Evolutionary conservation across 1,139 yeast species (phyloP).

Genomic region (Zygoascus meyerae): DNA sequence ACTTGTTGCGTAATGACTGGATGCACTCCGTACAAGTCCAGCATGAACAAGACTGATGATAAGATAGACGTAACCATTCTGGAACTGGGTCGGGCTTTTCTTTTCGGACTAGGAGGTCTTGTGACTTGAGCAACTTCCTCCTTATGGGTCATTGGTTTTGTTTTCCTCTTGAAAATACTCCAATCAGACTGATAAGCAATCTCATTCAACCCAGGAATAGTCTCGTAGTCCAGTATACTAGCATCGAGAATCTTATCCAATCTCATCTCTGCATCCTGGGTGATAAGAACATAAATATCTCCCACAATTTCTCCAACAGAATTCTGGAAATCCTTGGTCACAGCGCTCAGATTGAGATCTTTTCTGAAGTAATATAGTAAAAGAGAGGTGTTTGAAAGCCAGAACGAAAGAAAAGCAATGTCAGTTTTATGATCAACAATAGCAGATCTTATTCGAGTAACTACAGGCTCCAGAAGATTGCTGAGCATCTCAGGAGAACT

Average conservation of each 20-base stretch:
- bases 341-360: constrained; percentile 32
- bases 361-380: constrained; percentile 38
- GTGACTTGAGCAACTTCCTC: constrained; percentile 59
- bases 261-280: constrained; percentile 36
- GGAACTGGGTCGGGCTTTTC: constrained; percentile 75
- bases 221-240: constrained; percentile 39
- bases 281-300: constrained; percentile 33
- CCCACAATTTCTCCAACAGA: constrained; percentile 32
- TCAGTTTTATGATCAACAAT: constrained; percentile 34
- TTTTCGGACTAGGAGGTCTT: constrained; percentile 67
- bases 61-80: constrained; percentile 76
- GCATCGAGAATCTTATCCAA: constrained; percentile 34
- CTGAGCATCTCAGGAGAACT: constrained; percentile 34
- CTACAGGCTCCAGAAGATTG: constrained; percentile 32
- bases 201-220: constrained; percentile 41
- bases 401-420: constrained; percentile 37
- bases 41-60: constrained; percentile 81
- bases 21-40: constrained; percentile 76
- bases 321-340: constrained; percentile 31
- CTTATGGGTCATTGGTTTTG: constrained; percentile 31
- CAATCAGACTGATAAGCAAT: constrained; percentile 41
- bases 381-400: constrained; percentile 39
- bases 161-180: constrained; percentile 34
- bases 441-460: constrained; percentile 32
- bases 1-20: constrained; percentile 71